These are phyloP conservation scores for Backusella tarrabulga DNA, from an alignment of 192 early-diverging fungal species.

Conservation along the genomic window DNA sequence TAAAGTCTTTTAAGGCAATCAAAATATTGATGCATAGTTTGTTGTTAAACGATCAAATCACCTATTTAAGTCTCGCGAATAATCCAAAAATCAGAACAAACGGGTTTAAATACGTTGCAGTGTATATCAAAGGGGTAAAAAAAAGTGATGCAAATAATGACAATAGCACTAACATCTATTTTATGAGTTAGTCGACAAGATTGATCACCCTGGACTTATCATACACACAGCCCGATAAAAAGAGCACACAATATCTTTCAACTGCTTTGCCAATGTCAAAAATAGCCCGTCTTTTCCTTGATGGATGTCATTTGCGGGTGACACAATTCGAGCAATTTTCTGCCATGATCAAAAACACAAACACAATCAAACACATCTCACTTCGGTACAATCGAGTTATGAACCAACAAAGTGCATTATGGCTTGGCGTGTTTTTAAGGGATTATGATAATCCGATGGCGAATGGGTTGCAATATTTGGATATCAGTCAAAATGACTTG, in stretches of 20 bases:
- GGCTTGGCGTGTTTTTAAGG: constrained; percentile 54
- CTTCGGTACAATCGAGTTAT: constrained; percentile 46
- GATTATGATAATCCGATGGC: constrained; percentile 44
- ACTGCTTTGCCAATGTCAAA: constrained; percentile 47
- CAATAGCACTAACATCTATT: not conserved
- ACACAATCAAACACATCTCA: constrained; percentile 37
- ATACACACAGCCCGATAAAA: constrained; percentile 66
- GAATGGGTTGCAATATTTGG: constrained; percentile 38
- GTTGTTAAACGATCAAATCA: constrained; percentile 63
- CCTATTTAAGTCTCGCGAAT: constrained; percentile 64
- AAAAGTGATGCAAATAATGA: not conserved
- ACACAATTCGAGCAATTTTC: constrained; percentile 23
- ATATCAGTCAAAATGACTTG: constrained; percentile 46
- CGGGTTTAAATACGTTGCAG: constrained; percentile 73
- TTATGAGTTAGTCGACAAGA: constrained; percentile 48
- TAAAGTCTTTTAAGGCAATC: constrained; percentile 39
- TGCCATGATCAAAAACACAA: constrained; percentile 39
- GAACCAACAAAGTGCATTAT: constrained; percentile 43
- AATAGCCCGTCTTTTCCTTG: constrained; percentile 17
- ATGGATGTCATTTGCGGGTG: constrained; percentile 21
- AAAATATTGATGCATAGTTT: constrained; percentile 73
- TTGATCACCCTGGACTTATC: constrained; percentile 71
- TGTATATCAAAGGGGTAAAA: constrained; percentile 66
- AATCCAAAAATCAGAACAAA: constrained; percentile 68
- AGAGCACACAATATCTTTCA: constrained; percentile 61